Evolutionary conservation across 129 eudicot species (phyloP), one percentile per base, ranked within the genome.

Genomic region (Escallonia herrerae): DNA sequence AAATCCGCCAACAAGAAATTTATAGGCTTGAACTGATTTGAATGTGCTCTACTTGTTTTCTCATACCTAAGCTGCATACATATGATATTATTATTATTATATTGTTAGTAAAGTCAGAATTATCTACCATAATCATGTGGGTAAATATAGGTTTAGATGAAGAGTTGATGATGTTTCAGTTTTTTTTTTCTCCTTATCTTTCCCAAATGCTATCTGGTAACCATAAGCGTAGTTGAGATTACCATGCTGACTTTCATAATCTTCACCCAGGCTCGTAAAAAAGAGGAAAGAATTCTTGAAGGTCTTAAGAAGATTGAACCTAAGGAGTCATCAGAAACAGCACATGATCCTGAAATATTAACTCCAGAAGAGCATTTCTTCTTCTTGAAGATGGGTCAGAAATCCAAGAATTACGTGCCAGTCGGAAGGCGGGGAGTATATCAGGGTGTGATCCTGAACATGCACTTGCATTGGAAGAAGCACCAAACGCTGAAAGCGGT

Each of bases 401-500:
- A 93, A 62, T 74, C 89, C 86, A 93, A 83, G 77, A 88, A 93
- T 44, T 93, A 93, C 48, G 98, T 93, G 44, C 98, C 98, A 0
- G 69, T 93, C 54, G 96, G 98, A 66, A 81, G 98, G 63, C 77
- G 98, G 15, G 98, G 98, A 9, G 75, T 93, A 48, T 93, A 83
- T 65, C 95, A 88, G 51, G 98, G 98, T 52, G 98, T 93, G 15
- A 85, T 93, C 69, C 75, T 93, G 41, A 93, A 93, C 79, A 93
- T 93, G 98, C 98, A 93, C 79, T 83, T 93, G 79, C 98, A 93
- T 63, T 93, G 98, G 98, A 93, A 93, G 73, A 93, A 86, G 70
- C 98, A 93, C 78, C 91, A 93, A 74, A 93, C 98, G 15, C 56
- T 93, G 62, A 79, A 88, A 75, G 98, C 88, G 63, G 66, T 88